These are phyloP conservation scores for Cryptomeria japonica DNA, from an alignment of 75 land plant species.

Conservation along the genomic window DNA sequence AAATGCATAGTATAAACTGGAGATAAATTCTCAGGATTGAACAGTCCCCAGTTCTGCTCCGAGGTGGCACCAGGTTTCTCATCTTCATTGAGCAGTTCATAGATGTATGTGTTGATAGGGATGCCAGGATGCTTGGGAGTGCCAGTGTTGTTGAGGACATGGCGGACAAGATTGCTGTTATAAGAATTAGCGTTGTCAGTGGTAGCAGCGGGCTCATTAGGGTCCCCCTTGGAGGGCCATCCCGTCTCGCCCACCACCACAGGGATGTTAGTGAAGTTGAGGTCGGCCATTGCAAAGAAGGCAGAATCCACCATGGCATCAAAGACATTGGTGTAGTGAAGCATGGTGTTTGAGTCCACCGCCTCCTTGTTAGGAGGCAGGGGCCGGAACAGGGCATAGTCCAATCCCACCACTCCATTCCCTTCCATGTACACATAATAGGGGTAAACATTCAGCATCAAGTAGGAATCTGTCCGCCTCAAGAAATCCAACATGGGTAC, in stretches of 20 bases:
- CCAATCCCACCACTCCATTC: slow-evolving; percentile 41
- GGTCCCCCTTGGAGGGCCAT: slow-evolving; percentile 71
- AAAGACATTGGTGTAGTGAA: slow-evolving; percentile 57
- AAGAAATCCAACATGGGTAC: slow-evolving; percentile 59
- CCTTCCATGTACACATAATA: slow-evolving; percentile 54
- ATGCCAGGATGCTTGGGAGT: slow-evolving; percentile 61
- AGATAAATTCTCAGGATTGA: slow-evolving; percentile 28
- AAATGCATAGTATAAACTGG: slow-evolving; percentile 38
- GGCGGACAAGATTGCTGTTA: slow-evolving; percentile 55
- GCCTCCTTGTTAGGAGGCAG: slow-evolving; percentile 53
- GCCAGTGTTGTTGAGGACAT: slow-evolving; percentile 56
- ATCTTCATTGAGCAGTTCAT: slow-evolving; percentile 67
- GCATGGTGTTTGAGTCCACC: slow-evolving; percentile 48
- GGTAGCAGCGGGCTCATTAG: slow-evolving; percentile 44
- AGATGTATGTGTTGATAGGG: slow-evolving; percentile 42
- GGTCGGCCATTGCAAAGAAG: slow-evolving; percentile 55
- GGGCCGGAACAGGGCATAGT: slow-evolving; percentile 64
- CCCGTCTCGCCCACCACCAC: slow-evolving; percentile 61
- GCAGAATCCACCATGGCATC: slow-evolving; percentile 73
- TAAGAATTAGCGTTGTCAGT: slow-evolving; percentile 49
- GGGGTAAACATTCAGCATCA: slow-evolving; percentile 67
- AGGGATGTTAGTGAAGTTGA: slow-evolving; percentile 47
- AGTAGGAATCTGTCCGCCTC: slow-evolving; percentile 41
- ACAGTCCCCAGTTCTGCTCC: slow-evolving; percentile 64
- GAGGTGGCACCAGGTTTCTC: slow-evolving; percentile 46